These are phyloP conservation scores for Cytospora piceae DNA, from an alignment of 2,329 filamentous ascomycete genomes.

Conservation along the genomic window DNA sequence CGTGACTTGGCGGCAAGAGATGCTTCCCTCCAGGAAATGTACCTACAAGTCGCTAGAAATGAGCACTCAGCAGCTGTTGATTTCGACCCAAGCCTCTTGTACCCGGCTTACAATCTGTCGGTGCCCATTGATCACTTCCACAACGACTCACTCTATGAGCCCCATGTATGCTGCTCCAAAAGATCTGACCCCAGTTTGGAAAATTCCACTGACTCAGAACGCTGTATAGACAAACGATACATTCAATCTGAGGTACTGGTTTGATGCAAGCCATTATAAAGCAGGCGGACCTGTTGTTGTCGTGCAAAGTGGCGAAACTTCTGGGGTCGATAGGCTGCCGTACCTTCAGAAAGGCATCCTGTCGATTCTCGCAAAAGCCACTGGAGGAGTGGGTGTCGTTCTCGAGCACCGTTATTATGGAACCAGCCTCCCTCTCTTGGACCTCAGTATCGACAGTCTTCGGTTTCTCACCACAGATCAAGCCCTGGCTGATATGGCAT, in stretches of 20 bases:
- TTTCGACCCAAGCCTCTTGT: slow-evolving; percentile 33
- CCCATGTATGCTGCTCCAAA: slow-evolving; percentile 52
- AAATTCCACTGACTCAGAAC: background rate
- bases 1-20: background rate
- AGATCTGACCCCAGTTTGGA: background rate
- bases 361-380: slow-evolving; percentile 69
- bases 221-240: slow-evolving; percentile 52
- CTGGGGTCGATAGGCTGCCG: slow-evolving; percentile 63
- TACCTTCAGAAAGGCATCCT: slow-evolving; percentile 81
- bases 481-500: slow-evolving; percentile 77
- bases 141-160: slow-evolving; percentile 76
- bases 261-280: slow-evolving; percentile 76
- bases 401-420: slow-evolving; percentile 91
- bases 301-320: slow-evolving; percentile 72
- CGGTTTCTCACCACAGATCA: slow-evolving; percentile 86
- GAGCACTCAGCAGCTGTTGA: slow-evolving; percentile 5
- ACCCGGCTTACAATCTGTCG: slow-evolving; percentile 46
- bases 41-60: background rate
- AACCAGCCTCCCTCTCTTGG: slow-evolving; percentile 67
- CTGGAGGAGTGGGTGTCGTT: slow-evolving; percentile 75
- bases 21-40: slow-evolving; percentile 13
- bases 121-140: slow-evolving; percentile 80
- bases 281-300: slow-evolving; percentile 81
- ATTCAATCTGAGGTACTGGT: slow-evolving; percentile 81
- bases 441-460: slow-evolving; percentile 70